Evolutionary conservation across 805 yeast species (phyloP).

Genomic region (Myxozyma udenii): DNA sequence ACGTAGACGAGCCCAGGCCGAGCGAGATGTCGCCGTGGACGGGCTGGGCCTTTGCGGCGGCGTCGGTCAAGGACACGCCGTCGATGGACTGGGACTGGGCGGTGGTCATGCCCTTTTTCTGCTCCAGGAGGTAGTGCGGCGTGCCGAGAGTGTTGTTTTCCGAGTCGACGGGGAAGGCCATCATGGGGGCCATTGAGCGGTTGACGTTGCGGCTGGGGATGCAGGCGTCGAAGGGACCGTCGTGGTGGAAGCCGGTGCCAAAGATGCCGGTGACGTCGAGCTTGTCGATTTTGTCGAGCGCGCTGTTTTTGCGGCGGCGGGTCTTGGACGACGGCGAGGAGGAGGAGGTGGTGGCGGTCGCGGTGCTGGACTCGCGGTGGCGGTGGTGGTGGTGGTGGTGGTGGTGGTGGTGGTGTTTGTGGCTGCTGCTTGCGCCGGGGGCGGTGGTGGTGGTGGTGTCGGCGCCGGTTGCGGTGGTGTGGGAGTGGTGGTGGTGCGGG

Average conservation of each 20-base stretch:
- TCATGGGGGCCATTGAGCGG: constrained; percentile 76
- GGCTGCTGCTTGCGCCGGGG: background rate
- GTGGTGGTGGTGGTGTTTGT: background rate
- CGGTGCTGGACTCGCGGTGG: background rate
- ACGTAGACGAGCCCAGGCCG: constrained; percentile 90
- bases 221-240: constrained; percentile 98
- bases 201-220: constrained; percentile 89
- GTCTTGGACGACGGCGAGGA: constrained; percentile 2
- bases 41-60: constrained; percentile 61
- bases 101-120: constrained; percentile 4
- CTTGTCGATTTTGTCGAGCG: constrained; percentile 90
- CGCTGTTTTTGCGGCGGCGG: constrained; percentile 32
- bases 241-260: constrained; percentile 94
- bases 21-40: constrained; percentile 83
- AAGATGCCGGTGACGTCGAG: constrained; percentile 93
- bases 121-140: constrained; percentile 13
- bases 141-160: constrained; percentile 84
- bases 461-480: background rate
- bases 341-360: constrained; percentile 3
- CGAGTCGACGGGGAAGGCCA: constrained; percentile 94
- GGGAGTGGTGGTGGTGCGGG: background rate
- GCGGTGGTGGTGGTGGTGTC: constrained; percentile 2
- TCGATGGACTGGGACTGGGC: constrained; percentile 2
- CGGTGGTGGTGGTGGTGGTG: constrained; percentile 5
- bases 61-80: constrained; percentile 47